phyloP scores from a whole-genome alignment of 1,284 basidiomycete genomes.

The Ustilago tritici region DNA sequence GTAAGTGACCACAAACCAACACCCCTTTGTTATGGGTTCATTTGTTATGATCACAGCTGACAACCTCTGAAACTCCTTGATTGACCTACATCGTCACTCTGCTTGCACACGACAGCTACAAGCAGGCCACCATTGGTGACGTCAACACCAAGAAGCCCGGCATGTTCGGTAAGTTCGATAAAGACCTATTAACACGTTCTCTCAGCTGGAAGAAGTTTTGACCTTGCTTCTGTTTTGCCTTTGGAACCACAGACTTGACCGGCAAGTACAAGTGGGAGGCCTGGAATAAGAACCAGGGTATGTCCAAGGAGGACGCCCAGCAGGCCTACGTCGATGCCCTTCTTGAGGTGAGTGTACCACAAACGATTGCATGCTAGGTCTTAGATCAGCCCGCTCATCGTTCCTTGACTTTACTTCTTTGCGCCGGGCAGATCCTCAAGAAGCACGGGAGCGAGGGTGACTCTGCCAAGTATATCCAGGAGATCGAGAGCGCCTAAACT shows the following conservation, averaged over 20 bases:
- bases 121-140: conserved; percentile 69
- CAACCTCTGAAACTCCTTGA: neutral
- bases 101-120: conserved; percentile 53
- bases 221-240: neutral
- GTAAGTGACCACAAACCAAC: conserved; percentile 27
- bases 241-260: conserved; percentile 49
- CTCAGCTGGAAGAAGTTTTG: neutral
- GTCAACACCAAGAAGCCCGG: conserved; percentile 66
- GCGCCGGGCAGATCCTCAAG: conserved; percentile 50
- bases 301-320: conserved; percentile 61
- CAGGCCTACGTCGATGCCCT: conserved; percentile 63
- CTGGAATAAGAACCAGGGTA: conserved; percentile 65
- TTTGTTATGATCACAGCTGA: neutral
- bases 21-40: neutral
- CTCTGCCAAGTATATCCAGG: conserved; percentile 55
- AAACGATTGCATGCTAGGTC: neutral
- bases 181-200: neutral
- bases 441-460: conserved; percentile 60
- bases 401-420: neutral
- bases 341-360: conserved; percentile 42
- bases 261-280: conserved; percentile 69
- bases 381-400: neutral
- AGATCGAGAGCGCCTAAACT: conserved; percentile 56
- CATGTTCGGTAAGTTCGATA: conserved; percentile 61
- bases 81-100: neutral